Conservation (phyloP, 257 asterid genomes). For the Euphrasia confusa region DNA sequence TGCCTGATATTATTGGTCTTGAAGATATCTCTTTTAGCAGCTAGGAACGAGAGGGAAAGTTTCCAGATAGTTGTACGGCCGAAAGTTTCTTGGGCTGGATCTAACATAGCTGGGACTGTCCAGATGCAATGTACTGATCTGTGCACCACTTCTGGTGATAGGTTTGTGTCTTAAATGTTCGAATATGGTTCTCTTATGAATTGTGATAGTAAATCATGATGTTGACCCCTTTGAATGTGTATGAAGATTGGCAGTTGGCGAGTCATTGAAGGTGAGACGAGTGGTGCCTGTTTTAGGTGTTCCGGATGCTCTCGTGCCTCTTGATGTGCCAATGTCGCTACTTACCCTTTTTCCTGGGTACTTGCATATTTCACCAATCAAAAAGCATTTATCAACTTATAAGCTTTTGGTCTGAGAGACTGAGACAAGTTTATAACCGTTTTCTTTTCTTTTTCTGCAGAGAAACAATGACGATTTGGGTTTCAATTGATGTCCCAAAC, state of each 20-base stretch:
- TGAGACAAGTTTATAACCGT: conserved; percentile 13
- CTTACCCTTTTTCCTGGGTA: conserved; percentile 86
- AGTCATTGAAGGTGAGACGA: conserved; percentile 70
- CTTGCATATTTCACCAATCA: conserved; percentile 1
- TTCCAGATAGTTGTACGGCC: conserved; percentile 91
- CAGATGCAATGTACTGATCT: conserved; percentile 78
- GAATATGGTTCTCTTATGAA: background rate
- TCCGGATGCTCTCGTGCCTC: conserved; percentile 97
- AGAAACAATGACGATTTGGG: conserved; percentile 78
- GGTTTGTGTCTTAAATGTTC: conserved; percentile 44
- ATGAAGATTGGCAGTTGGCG: conserved; percentile 77
- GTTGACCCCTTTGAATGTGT: conserved; percentile 19
- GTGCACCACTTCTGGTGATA: conserved; percentile 77
- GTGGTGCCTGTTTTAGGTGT: conserved; percentile 90
- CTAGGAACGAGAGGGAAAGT: conserved; percentile 97
- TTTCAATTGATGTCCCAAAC: conserved; percentile 78
- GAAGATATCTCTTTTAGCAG: conserved; percentile 93
- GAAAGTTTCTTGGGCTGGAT: conserved; percentile 87
- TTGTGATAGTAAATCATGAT: conserved; percentile 11
- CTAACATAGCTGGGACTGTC: conserved; percentile 68
- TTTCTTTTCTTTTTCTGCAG: conserved; percentile 41
- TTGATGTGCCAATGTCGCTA: conserved; percentile 62
- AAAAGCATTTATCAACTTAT: conserved; percentile 10
- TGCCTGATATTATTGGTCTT: conserved; percentile 37
- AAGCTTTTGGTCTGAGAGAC: conserved; percentile 1